Evolutionary conservation across 2,329 filamentous ascomycete species (phyloP).

Genomic region (Magnaporthales sp.): DNA sequence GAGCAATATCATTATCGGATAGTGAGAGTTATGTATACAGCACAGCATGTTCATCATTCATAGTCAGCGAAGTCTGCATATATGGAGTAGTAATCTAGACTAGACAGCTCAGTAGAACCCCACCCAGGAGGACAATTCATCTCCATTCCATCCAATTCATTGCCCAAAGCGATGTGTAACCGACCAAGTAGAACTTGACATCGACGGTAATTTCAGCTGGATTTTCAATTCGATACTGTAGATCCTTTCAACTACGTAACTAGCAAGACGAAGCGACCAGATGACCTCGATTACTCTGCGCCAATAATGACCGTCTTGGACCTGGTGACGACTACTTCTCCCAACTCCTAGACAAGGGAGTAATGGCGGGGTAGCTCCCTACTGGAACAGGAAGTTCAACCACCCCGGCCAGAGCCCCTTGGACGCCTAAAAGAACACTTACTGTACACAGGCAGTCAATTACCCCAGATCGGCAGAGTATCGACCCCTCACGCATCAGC

Average conservation of each 20-base stretch:
- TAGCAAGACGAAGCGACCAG: background rate
- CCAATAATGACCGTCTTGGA: background rate
- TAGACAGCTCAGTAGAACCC: no score
- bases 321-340: background rate
- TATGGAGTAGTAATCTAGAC: no score
- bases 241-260: background rate
- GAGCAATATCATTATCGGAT: background rate
- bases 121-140: no score
- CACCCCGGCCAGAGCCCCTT: background rate
- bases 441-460: background rate
- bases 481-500: background rate
- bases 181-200: background rate
- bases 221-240: background rate
- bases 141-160: no score
- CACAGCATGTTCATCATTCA: no score
- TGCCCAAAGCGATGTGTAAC: no score
- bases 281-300: background rate
- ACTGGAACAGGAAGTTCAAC: background rate
- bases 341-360: background rate
- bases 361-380: background rate
- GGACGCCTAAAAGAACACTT: background rate
- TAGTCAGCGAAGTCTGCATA: no score
- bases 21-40: background rate
- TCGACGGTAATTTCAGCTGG: background rate
- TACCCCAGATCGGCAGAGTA: background rate